Evolutionary conservation across 805 yeast genomes (phyloP).

Genomic region (Pichia occidentalis): DNA sequence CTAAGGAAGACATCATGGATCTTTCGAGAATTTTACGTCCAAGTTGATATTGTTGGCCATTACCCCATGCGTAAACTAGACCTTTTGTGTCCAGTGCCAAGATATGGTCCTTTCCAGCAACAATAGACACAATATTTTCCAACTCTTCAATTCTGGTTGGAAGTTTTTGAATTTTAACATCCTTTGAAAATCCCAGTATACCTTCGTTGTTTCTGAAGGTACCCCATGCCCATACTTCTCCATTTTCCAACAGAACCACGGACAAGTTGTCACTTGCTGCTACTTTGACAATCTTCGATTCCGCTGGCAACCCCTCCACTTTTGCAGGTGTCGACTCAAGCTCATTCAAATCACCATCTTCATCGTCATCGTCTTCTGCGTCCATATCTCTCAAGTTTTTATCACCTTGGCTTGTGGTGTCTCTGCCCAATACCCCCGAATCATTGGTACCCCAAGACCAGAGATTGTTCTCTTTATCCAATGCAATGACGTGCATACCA

Average conservation of each 20-base stretch:
- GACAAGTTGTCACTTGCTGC: conserved; percentile 92
- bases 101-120: conserved; percentile 90
- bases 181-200: conserved; percentile 69
- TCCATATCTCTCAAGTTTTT: conserved; percentile 67
- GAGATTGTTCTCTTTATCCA: conserved; percentile 67
- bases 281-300: conserved; percentile 60
- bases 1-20: conserved; percentile 63
- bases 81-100: conserved; percentile 81
- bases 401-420: conserved; percentile 53
- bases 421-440: conserved; percentile 85
- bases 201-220: conserved; percentile 95
- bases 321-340: conserved; percentile 82
- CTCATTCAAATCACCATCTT: conserved; percentile 82
- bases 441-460: conserved; percentile 99
- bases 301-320: conserved; percentile 61
- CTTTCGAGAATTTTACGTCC: conserved; percentile 83
- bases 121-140: conserved; percentile 70
- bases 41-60: conserved; percentile 87
- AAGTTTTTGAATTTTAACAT: conserved; percentile 51
- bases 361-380: conserved; percentile 55
- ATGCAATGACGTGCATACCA: conserved; percentile 88
- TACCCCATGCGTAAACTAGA: conserved; percentile 93
- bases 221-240: conserved; percentile 97
- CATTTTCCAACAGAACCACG: conserved; percentile 69
- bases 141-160: conserved; percentile 62